phyloP scores from a whole-genome alignment of 139 green algal species.

The Volvox reticuliferus region DNA sequence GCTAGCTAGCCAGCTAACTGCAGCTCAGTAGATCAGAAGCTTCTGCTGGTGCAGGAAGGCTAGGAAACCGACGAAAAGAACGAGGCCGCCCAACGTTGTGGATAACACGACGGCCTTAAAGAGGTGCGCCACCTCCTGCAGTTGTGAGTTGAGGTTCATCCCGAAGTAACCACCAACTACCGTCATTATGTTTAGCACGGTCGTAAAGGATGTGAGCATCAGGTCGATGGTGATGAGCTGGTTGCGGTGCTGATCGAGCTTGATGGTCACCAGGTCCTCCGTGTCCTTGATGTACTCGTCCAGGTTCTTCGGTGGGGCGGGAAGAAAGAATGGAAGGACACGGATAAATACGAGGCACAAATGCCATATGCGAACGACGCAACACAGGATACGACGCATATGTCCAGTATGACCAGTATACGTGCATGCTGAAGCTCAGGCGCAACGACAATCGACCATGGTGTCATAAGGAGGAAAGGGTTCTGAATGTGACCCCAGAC shows the following conservation, averaged over 20 bases:
- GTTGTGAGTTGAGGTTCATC: conserved; percentile 82
- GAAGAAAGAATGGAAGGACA: no score
- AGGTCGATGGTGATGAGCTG: conserved; percentile 85
- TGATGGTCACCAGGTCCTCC: conserved; percentile 94
- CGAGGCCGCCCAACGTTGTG: background rate
- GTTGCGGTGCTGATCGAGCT: conserved; percentile 91
- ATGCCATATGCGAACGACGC: no score
- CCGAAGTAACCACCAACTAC: conserved; percentile 84
- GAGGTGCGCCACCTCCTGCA: conserved; percentile 3
- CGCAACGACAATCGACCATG: no score
- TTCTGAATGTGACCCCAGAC: no score
- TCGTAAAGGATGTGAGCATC: conserved; percentile 77
- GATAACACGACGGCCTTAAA: conserved; percentile 34
- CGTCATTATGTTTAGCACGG: conserved; percentile 55
- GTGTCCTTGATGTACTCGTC: conserved; percentile 94
- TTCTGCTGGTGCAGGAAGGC: conserved; percentile 30
- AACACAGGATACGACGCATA: no score
- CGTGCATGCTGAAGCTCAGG: no score
- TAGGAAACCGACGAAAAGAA: background rate
- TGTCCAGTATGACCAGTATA: no score
- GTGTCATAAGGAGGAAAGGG: no score
- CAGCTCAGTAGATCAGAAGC: conserved; percentile 19
- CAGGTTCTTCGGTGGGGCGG: conserved; percentile 66
- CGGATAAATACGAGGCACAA: no score
- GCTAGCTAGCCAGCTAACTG: no score